These are phyloP conservation scores for Debaryomyces tyrocola DNA, from an alignment of 805 yeast species.

Conservation along the genomic window DNA sequence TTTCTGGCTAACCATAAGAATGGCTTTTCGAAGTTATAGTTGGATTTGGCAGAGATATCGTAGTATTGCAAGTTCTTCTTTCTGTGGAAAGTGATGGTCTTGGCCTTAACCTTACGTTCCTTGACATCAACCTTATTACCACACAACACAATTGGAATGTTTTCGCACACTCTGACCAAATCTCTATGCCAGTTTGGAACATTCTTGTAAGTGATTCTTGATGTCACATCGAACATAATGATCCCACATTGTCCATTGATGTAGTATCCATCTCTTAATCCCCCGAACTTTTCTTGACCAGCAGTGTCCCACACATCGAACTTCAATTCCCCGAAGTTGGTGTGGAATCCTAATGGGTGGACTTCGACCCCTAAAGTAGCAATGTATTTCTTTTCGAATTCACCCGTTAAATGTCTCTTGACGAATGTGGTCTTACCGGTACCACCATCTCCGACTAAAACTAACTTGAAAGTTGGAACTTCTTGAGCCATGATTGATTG, in stretches of 20 bases:
- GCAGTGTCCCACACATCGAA: slow-evolving; percentile 99
- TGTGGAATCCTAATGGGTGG: slow-evolving; percentile 96
- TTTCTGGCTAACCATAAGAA: slow-evolving; percentile 99
- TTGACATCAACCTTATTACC: slow-evolving; percentile 99
- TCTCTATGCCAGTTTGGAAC: slow-evolving; percentile 99
- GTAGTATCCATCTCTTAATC: slow-evolving; percentile 99
- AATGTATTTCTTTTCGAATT: slow-evolving; percentile 97
- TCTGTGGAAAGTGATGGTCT: slow-evolving; percentile 99
- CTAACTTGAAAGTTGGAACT: slow-evolving; percentile 97
- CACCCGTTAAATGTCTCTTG: slow-evolving; percentile 99
- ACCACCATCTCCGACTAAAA: slow-evolving; percentile 99
- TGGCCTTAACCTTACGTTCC: slow-evolving; percentile 99
- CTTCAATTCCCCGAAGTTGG: slow-evolving; percentile 97
- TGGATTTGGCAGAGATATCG: slow-evolving; percentile 99
- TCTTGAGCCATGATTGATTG: slow-evolving; percentile 58
- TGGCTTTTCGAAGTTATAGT: slow-evolving; percentile 99
- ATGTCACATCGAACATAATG: slow-evolving; percentile 99
- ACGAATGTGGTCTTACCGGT: slow-evolving; percentile 99
- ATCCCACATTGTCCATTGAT: slow-evolving; percentile 99
- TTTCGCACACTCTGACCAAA: slow-evolving; percentile 98
- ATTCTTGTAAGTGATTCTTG: slow-evolving; percentile 98
- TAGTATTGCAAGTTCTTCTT: slow-evolving; percentile 99
- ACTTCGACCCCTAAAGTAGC: slow-evolving; percentile 99
- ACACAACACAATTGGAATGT: slow-evolving; percentile 97
- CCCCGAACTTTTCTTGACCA: slow-evolving; percentile 99